Percentiles rank a stretch among this genome's conserved stretches.
Conservation (phyloP, 805 yeast genomes). For the Diddensiella santjacobensis region DNA sequence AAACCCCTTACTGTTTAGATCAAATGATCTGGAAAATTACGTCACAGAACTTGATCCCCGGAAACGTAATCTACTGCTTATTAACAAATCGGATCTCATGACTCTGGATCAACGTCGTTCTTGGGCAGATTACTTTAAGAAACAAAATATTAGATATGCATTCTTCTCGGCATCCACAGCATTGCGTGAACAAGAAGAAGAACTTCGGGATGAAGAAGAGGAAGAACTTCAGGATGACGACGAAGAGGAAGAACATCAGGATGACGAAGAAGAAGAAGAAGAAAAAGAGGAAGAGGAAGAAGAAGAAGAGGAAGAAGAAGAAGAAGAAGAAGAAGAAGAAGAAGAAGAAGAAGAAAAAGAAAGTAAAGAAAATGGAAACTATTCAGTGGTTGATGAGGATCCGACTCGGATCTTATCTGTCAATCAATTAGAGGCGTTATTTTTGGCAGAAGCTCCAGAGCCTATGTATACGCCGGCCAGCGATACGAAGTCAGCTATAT, state of each 20-base stretch:
- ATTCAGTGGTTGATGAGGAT: conserved; percentile 35
- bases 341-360: conserved; percentile 28
- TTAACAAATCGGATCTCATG: conserved; percentile 90
- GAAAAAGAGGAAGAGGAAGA: conserved; percentile 7
- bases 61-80: conserved; percentile 76
- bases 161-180: conserved; percentile 92
- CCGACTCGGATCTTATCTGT: conserved; percentile 70
- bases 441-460: conserved; percentile 68
- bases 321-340: conserved; percentile 25
- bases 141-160: conserved; percentile 70
- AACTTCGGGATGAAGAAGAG: conserved; percentile 1
- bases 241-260: conserved; percentile 18
- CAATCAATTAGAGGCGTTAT: conserved; percentile 78
- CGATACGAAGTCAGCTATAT: conserved; percentile 47
- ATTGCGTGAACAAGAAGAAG: conserved; percentile 58
- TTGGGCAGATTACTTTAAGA: conserved; percentile 84
- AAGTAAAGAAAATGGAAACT: conserved; percentile 30
- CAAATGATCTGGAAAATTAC: conserved; percentile 79
- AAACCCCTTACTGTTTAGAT: conserved; percentile 85
- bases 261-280: conserved; percentile 20
- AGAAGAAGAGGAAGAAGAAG: conserved; percentile 17
- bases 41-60: conserved; percentile 64
- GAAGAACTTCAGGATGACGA: conserved; percentile 10
- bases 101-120: conserved; percentile 68
- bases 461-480: conserved; percentile 37